Evolutionary conservation across 73 alveolate species (phyloP), one percentile per base, ranked within the genome.

Genomic region (Uronychia setigera): DNA sequence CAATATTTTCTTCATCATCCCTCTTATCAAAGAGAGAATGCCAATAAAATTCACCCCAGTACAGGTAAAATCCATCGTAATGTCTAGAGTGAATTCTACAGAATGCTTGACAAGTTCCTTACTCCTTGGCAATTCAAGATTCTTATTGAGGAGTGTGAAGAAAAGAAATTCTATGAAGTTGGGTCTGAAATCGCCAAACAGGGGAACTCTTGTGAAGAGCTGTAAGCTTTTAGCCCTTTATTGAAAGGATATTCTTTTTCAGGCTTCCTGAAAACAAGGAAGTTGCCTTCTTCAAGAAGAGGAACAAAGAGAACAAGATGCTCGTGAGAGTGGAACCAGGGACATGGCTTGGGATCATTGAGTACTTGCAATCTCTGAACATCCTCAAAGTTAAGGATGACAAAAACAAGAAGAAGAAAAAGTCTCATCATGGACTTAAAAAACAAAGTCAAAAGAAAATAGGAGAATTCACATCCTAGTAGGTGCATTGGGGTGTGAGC

Each of bases 31-130:
- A 31, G 46, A 81, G 34, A 58, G 88, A 19, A 26, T 81, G 32
- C 88, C 88, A 26, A 81, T 81, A 0, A 81, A 81, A 32, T 81
- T 81, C 81, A 81, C 88, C 19, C 67, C 67, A 46, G 67, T 46
- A 5, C 67, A 46, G 67, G 67, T 46, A 46, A 11, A 19, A 11
- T 5, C 67, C 67, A 46, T 11, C n/a, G 19, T 46, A 46, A 81
- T 46, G 35, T n/a, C 0, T 76, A 81, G 31, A 0, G 25, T 27
- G 81, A 60, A 34, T 81, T 81, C 80, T 81, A 81, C 81, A 29
- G 59, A 0, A 28, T 32, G 28, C 67, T 81, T 9, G 59, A 81
- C 28, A 30, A 67, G 31, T 31, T 28, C 35, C 32, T 81, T 0
- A 11, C 88, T 0, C 80, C 77, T 19, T 81, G 28, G n/a, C 81